Percentiles rank a stretch among this genome's conserved stretches.
Evolutionary conservation across 2,329 filamentous ascomycete species (phyloP).

Genomic region (Chalaropsis ovoidea): DNA sequence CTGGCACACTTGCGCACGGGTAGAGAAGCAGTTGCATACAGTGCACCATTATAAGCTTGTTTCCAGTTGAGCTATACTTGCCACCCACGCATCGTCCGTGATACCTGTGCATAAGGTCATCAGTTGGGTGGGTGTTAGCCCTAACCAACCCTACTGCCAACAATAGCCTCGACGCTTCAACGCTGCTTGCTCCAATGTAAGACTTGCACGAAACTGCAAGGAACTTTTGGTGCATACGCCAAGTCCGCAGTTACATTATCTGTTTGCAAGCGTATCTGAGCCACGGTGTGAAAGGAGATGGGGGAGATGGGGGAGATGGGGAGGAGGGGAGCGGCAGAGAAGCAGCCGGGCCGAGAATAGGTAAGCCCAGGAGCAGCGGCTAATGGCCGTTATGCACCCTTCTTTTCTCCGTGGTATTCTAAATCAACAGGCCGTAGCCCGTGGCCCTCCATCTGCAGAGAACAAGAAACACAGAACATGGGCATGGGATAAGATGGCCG

Average conservation of each 20-base stretch:
- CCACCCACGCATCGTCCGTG: too few species aligned
- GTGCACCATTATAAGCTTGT: not conserved
- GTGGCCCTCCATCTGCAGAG: too few species aligned
- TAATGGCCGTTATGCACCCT: not conserved
- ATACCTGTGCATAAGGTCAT: too few species aligned
- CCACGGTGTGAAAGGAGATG: not conserved
- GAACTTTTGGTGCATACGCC: conserved; percentile 1
- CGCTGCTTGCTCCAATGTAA: not conserved
- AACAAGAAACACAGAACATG: too few species aligned
- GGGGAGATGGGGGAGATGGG: not conserved
- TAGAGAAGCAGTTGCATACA: not conserved
- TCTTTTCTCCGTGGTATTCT: not conserved
- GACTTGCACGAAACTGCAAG: not conserved
- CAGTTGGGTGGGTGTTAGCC: too few species aligned
- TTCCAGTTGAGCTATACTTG: not conserved
- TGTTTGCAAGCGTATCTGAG: not conserved
- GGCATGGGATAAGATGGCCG: not conserved
- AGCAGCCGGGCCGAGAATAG: not conserved
- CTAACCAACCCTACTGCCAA: not conserved
- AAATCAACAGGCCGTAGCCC: not conserved
- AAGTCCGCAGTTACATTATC: not conserved
- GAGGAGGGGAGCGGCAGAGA: not conserved
- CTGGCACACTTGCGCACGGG: not conserved
- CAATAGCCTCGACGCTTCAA: not conserved
- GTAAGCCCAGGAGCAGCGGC: not conserved